Percentiles rank a stretch among this genome's conserved stretches.
Evolutionary conservation across 345 rosid species (phyloP).

Genomic region (Boechera divaricarpa): DNA sequence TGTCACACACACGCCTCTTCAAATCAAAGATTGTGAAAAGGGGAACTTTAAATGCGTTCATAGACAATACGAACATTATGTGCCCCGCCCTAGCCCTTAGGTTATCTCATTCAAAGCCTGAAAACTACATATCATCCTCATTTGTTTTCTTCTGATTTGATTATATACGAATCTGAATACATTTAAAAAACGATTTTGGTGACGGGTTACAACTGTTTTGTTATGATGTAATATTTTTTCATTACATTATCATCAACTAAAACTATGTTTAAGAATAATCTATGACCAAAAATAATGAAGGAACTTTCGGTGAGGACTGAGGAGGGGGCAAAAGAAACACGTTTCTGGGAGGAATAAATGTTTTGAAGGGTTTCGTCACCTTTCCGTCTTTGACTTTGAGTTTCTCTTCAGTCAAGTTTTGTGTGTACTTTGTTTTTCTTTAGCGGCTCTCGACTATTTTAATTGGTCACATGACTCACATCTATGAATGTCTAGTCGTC

Average conservation of each 20-base stretch:
- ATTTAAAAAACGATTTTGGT: not conserved
- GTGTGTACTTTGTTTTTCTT: slow-evolving; percentile 30
- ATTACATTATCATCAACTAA: not conserved
- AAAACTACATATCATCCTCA: not conserved
- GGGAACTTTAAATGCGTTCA: not conserved
- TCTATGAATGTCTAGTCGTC: not conserved
- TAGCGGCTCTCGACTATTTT: not conserved
- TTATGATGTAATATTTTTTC: not conserved
- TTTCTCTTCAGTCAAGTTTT: slow-evolving; percentile 42
- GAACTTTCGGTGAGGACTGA: slow-evolving; percentile 21
- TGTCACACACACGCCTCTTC: not conserved
- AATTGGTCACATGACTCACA: too few relatives aligned
- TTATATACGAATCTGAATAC: not conserved
- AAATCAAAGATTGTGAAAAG: not conserved
- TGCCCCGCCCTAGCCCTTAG: not conserved
- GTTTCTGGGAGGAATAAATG: slow-evolving; percentile 24
- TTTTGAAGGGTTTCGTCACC: slow-evolving; percentile 37
- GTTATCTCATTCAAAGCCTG: not conserved
- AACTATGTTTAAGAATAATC: too few relatives aligned
- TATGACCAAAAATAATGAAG: not conserved
- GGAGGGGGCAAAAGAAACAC: not conserved
- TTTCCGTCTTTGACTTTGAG: slow-evolving; percentile 47
- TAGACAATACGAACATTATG: not conserved
- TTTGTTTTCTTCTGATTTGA: not conserved
- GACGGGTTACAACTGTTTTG: not conserved